These are phyloP conservation scores for Sclerotinia borealis DNA, from an alignment of 2,329 filamentous ascomycete genomes.

Conservation along the genomic window DNA sequence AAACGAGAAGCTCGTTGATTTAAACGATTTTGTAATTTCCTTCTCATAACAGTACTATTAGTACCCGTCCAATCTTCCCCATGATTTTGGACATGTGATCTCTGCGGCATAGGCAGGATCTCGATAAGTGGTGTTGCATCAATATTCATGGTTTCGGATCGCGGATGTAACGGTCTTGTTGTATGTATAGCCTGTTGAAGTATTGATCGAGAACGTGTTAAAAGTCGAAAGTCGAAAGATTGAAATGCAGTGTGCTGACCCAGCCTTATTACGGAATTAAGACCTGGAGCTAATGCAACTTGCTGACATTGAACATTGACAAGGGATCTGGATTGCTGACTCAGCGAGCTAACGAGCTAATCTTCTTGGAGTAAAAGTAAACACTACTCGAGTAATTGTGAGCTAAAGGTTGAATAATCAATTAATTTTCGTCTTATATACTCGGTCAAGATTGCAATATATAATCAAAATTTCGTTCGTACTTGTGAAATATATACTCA, in stretches of 20 bases:
- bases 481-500: background rate
- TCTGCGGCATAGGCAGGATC: constrained; percentile 17
- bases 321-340: background rate
- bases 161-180: background rate
- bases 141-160: too few relatives aligned
- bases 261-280: background rate
- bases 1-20: constrained; percentile 30
- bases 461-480: background rate
- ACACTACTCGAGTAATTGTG: background rate
- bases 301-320: background rate
- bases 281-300: background rate
- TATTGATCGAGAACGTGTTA: background rate
- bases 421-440: background rate
- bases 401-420: background rate
- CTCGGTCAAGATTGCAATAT: background rate
- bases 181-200: background rate
- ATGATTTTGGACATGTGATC: constrained; percentile 12
- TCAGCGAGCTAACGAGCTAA: too few relatives aligned
- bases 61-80: constrained; percentile 34
- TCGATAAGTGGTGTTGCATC: constrained; percentile 12
- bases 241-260: background rate
- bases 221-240: background rate
- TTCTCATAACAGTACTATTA: constrained; percentile 25
- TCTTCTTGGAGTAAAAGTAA: background rate
- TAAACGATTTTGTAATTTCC: constrained; percentile 27